Evolutionary conservation across 441 rosid genomes (phyloP), one percentile per base, ranked within the genome.

Genomic region (Syzygium syzygioides): DNA sequence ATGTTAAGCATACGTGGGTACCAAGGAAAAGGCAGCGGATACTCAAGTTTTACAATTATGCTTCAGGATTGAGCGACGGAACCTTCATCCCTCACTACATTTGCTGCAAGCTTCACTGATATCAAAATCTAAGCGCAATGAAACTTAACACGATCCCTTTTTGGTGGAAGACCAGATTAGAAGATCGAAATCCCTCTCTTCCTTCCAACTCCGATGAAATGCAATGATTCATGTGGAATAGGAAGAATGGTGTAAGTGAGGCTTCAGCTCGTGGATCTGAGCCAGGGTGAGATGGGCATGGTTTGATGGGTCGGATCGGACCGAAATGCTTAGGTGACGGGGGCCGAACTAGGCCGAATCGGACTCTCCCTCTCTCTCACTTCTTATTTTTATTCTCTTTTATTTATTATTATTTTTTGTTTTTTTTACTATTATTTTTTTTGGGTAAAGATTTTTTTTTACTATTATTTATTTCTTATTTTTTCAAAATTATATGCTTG

Each of bases 71-170:
- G 32, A 92, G 91, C 96, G 94, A 89, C 96, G 95, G 55, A 94
- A 88, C 94, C 90, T 95, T 90, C 64, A 90, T 79, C 96, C 97
- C 89, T 93, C n/a, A 88, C 3, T 57, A 93, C 85, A 88, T 90
- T 88, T 86, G 91, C 87, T 90, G 96, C 95, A 88, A 97, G 94
- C 91, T 96, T 96, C 86, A 96, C 92, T 4, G 95, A 41, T 41
- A 41, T 41, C 45, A 41, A 41, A 41, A 41, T 5, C 45, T 41
- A 41, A 41, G 45, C 45, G 7, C 45, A 7, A 41, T 41, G 45
- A 41, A 41, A 41, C 45, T 41, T 41, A 5, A 41, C 45, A 41
- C 45, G 45, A 41, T 41, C 45, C 45, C 7, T 41, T 41, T 41
- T 41, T 5, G 6, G 45, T 93, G 92, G 97, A 96, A 18, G 92